phyloP scores from a whole-genome alignment of 2,329 filamentous ascomycete species.

The Aureobasidium vineae region DNA sequence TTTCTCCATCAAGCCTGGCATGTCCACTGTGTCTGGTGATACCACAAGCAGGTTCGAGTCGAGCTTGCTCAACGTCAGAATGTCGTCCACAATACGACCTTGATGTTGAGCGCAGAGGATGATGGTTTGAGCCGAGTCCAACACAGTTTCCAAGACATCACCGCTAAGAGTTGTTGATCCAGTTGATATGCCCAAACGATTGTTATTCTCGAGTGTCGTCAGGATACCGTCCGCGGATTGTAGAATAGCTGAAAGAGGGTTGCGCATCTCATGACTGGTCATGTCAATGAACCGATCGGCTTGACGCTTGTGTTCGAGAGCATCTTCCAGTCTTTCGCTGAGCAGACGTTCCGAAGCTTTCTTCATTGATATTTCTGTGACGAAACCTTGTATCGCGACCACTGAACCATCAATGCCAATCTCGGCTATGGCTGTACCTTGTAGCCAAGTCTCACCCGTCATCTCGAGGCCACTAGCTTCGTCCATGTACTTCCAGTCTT shows the following conservation, averaged over 20 bases:
- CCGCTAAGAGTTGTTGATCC: background rate
- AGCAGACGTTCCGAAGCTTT: slow-evolving; percentile 38
- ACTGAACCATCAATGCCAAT: slow-evolving; percentile 35
- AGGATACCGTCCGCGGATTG: slow-evolving; percentile 48
- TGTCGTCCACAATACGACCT: slow-evolving; percentile 48
- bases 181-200: background rate
- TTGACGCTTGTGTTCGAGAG: slow-evolving; percentile 40
- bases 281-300: slow-evolving; percentile 43
- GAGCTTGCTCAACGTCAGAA: slow-evolving; percentile 38
- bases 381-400: slow-evolving; percentile 36
- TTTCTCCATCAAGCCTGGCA: slow-evolving; percentile 39
- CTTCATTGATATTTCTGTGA: slow-evolving; percentile 39
- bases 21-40: slow-evolving; percentile 43
- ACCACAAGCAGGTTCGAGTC: slow-evolving; percentile 40
- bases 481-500: slow-evolving; percentile 38
- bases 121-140: slow-evolving; percentile 32
- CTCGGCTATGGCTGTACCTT: slow-evolving; percentile 38
- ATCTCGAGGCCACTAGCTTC: slow-evolving; percentile 34
- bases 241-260: slow-evolving; percentile 46
- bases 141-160: slow-evolving; percentile 17
- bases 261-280: slow-evolving; percentile 43
- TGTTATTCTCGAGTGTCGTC: slow-evolving; percentile 34
- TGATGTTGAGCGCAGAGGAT: slow-evolving; percentile 35
- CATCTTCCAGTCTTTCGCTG: slow-evolving; percentile 38
- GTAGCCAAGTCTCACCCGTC: slow-evolving; percentile 36